Percentiles rank a stretch among this genome's conserved stretches.
phyloP scores from a whole-genome alignment of 2,329 filamentous ascomycete genomes.

The Colletotrichum echinochloae region DNA sequence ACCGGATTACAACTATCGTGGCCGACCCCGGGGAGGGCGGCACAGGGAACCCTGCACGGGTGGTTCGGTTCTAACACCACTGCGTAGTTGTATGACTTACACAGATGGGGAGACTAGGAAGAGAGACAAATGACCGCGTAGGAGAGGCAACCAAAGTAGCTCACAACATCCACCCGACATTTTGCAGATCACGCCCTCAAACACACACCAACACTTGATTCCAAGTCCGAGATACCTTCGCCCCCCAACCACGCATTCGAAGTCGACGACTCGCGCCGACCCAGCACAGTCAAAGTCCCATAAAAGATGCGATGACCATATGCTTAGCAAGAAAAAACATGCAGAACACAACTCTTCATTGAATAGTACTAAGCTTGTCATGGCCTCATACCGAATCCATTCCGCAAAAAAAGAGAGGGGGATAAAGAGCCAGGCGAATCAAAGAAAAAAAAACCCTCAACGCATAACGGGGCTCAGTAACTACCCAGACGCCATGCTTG shows the following conservation, averaged over 20 bases:
- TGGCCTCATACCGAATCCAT: slow-evolving; percentile 26
- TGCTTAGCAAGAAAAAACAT: neutral
- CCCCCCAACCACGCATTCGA: neutral
- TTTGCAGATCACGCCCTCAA: slow-evolving; percentile 53
- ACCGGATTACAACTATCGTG: neutral
- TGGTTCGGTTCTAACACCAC: slow-evolving; percentile 49
- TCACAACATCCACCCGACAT: slow-evolving; percentile 50
- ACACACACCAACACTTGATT: slow-evolving; percentile 54
- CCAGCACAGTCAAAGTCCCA: neutral
- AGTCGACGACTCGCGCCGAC: neutral
- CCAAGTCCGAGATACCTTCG: neutral
- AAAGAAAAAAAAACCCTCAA: neutral
- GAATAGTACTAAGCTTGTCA: slow-evolving; percentile 29
- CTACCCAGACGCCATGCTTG: slow-evolving; percentile 37
- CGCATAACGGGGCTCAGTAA: slow-evolving; percentile 9
- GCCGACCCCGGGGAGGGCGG: slow-evolving; percentile 50
- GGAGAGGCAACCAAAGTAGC: slow-evolving; percentile 23
- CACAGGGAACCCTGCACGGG: slow-evolving; percentile 52
- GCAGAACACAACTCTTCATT: slow-evolving; percentile 23
- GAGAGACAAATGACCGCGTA: neutral
- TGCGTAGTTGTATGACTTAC: neutral
- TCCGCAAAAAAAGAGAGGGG: neutral
- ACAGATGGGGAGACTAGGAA: neutral
- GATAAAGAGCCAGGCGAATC: neutral
- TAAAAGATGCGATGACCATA: neutral